Evolutionary conservation across 1,139 yeast genomes (phyloP), one percentile per base, ranked within the genome.

Genomic region (Pneumocystis wakefieldiae): DNA sequence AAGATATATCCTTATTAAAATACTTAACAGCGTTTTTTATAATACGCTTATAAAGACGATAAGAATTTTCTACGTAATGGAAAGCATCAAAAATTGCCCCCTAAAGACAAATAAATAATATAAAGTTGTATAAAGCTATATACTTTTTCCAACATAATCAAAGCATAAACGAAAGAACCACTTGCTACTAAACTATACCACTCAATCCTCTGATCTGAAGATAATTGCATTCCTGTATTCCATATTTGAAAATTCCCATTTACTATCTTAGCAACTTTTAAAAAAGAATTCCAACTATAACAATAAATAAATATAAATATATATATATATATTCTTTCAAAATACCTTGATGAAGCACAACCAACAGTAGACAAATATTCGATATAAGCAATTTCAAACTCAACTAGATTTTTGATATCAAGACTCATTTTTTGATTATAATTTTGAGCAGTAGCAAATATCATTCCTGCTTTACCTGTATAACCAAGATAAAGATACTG

Each of bases 11-110:
- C 24, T 48, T 48, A 48, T 48, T 19, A 12, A 48, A 48, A 48
- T 48, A 24, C 14, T 48, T 48, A 48, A 14, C 12, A 48, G 28
- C 19, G 28, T 24, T 48, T 24, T 48, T 48, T 48, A 48, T 48
- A 24, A 48, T 48, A 24, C 55, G 55, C 19, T 48, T 48, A 24
- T 48, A 48, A 19, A 48, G 55, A 48, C 32, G 55, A 48, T 48
- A 48, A 12, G 55, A 48, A 24, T 48, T 48, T 48, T 48, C 55
- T 24, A 48, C 55, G 15, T 48, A 48, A 48, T 48, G 29, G 7
- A 48, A 48, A 48, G 55, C 55, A 48, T 48, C 55, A 48, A 48
- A 48, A 48, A 48, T 48, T 48, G 55, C 55, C 4, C 55, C 55
- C 55, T 48, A 24, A 48, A 24, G 24, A 48, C 19, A 12, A 48